Base-by-base conservation (phyloP, 257 asterid genomes). In the Echites panduratus region DNA sequence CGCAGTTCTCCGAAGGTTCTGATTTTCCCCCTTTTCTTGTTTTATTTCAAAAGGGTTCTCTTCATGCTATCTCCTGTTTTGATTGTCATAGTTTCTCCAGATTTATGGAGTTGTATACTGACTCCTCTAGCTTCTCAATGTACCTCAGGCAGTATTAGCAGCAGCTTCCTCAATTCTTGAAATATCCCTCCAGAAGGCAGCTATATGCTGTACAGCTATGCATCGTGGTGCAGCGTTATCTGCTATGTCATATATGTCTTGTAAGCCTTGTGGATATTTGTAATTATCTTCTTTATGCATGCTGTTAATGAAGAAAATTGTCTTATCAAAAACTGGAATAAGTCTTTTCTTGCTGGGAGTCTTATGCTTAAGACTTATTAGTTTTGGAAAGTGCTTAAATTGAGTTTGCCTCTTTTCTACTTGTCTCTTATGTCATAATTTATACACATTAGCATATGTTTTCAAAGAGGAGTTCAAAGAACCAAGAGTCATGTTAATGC, bases 191-290 rank as follows among this genome's bases (percentile, higher is more conserved):
- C 96, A 86, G 80, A 92, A 92, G 84, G 98, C 98, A 12, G 94
- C 94, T 64, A 87, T 90, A 76, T 92, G 92, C 75, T 90, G 92
- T 81, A 90, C 96, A 64, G 98, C 96, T 75, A 84, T 88, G 91
- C 98, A 92, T 79, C 98, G 96, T 79, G 98, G 92, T 79, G 96
- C 98, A 71, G 96, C 96, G 74, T 83, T 90, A 74, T 86, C 96
- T 73, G 96, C 98, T 66, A 87, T 92, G 96, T 88, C 98, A 69
- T 89, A 84, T 81, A 83, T 89, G 87, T 87, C 87, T 73, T 79
- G 97, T 92, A 82, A 88, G 97, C 75, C 73, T 79, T 63, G 52
- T 29, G 49, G 29, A 56, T 47, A 62, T 26, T 74, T 77, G 71
- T 63, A 20, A 66, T 57, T 52, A 11, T 47, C n/a, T 44, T 63